Evolutionary conservation across 169 alveolate genomes (phyloP), one percentile per base, ranked within the genome.

Genomic region (Neospora caninum): DNA sequence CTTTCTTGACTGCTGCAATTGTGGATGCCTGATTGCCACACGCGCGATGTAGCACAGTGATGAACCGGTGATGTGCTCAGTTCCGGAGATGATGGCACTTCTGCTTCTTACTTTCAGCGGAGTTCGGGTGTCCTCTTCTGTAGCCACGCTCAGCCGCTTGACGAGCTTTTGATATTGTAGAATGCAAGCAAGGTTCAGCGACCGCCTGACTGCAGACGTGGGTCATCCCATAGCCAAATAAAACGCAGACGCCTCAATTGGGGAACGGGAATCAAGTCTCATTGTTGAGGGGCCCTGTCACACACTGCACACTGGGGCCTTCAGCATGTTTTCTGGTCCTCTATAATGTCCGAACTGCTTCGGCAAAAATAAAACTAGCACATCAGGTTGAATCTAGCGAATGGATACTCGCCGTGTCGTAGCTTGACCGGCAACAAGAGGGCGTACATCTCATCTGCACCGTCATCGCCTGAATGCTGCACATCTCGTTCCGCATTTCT

Each of bases 121-220:
- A 10, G 89, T n/a, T 39, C 41, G 20, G 67, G 70, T 49, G 54
- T 82, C 89, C 36, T 41, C 67, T 36, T 82, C 41, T 41, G 89
- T 82, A 25, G 67, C 89, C 25, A 69, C 31, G 69, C 41, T 36
- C 20, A 82, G 89, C 41, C 89, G 54, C 38, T 82, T 82, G 41
- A 43, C 67, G n/a, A 82, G 41, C 36, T 39, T 82, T 45, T 82
- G 89, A 82, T 82, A 82, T 20, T 82, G 89, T 13, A 82, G 39
- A n/a, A 82, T 82, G 67, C 89, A 82, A 27, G 89, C 89, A 25
- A 82, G 89, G 67, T 82, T 82, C 41, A 82, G 67, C 34, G 89
- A 36, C 34, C 89, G 89, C 38, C 38, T 82, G 49, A 82, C 89
- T 82, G 89, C 42, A 41, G 25, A 43, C 39, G 39, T 41, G 43